Evolutionary conservation across 192 early-diverging fungal genomes (phyloP), one percentile per base, ranked within the genome.

Genomic region (Chytriomyces sp.): DNA sequence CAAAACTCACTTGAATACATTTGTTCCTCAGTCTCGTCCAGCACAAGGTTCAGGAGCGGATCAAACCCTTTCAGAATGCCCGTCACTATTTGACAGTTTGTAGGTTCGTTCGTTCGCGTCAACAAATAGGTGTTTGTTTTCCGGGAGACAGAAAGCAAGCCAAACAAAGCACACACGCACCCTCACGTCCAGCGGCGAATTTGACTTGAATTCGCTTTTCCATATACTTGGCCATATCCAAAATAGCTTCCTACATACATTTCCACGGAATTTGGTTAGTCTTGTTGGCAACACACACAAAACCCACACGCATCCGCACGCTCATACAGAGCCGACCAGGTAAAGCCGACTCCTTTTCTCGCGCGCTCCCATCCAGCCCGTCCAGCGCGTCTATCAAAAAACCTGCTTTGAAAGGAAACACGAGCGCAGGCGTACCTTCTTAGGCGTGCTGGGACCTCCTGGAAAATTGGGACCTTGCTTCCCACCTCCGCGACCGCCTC

Each of bases 21-120:
- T 49, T 86, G 86, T 76, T 99, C 96, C 38, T 90, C 89, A 0
- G 94, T 92, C 33, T 98, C 89, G 77, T 99, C 95, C 57, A 99
- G 80, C 4, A 99, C 95, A 52, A 99, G 87, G 78, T 99, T 99
- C 60, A 93, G 77, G 52, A 99, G 85, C 38, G 86, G 94, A 79
- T 99, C 96, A 62, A 89, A 94, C 17, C 95, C 95, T 81, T 96
- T 96, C 49, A 99, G 82, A 14, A 86, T 86, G 38, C 96, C 95
- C 19, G 89, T 86, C 36, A 98, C 96, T 98, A 78, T n/a, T n/a
- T n/a, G n/a, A 25, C 41, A 19, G 14, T n/a, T n/a, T n/a, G n/a
- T n/a, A n/a, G n/a, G n/a, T n/a, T n/a, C n/a, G n/a, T n/a, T 22
- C 52, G 6, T 12, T n/a, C n/a, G n/a, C n/a, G 44, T n/a, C 44